Conservation (phyloP, 768 basidiomycete species). For the Podaxis sp. region DNA sequence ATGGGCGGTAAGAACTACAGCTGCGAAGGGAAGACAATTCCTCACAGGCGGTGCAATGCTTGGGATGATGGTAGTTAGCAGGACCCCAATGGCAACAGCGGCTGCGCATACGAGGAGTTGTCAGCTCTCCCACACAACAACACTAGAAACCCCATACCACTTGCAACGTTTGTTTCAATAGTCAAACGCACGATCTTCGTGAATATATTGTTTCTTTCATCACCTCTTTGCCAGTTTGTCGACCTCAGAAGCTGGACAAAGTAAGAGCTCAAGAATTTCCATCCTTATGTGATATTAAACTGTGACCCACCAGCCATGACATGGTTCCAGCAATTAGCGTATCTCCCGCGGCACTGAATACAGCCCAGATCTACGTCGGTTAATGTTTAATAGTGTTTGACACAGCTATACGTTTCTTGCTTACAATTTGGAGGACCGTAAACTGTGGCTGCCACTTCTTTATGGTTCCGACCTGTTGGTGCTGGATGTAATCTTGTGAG, state of each 20-base stretch:
- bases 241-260: not conserved
- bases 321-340: conserved; percentile 2
- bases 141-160: not conserved
- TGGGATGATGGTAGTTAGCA: not conserved
- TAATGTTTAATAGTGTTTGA: not conserved
- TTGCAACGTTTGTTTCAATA: conserved; percentile 6
- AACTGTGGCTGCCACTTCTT: not conserved
- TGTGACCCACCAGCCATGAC: not conserved
- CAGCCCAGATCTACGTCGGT: not conserved
- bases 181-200: conserved; percentile 1
- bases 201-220: not conserved
- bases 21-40: not conserved
- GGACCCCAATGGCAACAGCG: not conserved
- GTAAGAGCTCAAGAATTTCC: not conserved
- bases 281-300: not conserved
- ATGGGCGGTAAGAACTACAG: not conserved
- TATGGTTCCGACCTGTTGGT: conserved; percentile 2
- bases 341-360: not conserved
- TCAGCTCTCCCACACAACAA: not conserved
- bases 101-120: not conserved
- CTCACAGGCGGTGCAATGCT: conserved; percentile 3
- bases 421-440: conserved; percentile 1
- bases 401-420: not conserved
- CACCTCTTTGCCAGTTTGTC: not conserved
- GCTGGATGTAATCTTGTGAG: not conserved